A percentile compares a stretch with the other conserved stretches of the same genome.
phyloP scores from a whole-genome alignment of 768 basidiomycete genomes.

The Termitomyces sp. region DNA sequence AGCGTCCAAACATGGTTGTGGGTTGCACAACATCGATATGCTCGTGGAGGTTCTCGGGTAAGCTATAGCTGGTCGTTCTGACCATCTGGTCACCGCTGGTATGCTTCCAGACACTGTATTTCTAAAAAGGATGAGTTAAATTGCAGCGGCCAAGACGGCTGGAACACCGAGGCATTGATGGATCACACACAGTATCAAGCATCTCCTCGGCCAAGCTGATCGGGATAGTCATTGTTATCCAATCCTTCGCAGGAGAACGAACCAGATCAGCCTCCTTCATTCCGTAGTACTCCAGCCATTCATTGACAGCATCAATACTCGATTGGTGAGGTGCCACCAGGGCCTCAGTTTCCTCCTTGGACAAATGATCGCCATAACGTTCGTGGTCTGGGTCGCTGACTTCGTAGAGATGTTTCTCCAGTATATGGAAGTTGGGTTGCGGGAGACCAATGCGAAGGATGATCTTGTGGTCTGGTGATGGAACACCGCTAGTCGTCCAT shows the following conservation, averaged over 20 bases:
- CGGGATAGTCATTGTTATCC: constrained; percentile 57
- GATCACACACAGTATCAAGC: constrained; percentile 55
- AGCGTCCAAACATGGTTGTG: constrained; percentile 55
- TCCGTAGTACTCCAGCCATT: constrained; percentile 59
- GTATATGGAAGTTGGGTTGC: constrained; percentile 42
- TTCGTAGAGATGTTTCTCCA: constrained; percentile 51
- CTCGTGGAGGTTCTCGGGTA: constrained; percentile 51
- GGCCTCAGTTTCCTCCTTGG: constrained; percentile 60
- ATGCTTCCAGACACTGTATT: constrained; percentile 61
- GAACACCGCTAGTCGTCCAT: constrained; percentile 39
- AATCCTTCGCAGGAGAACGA: constrained; percentile 64
- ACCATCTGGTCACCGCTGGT: constrained; percentile 48
- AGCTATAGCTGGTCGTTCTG: constrained; percentile 65
- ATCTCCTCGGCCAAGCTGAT: constrained; percentile 60
- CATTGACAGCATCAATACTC: constrained; percentile 48
- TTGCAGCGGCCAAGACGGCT: background rate
- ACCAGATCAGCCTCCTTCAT: constrained; percentile 39
- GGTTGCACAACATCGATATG: constrained; percentile 70
- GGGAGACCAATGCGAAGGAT: constrained; percentile 54
- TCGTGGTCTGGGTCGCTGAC: constrained; percentile 52
- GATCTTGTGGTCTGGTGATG: constrained; percentile 42
- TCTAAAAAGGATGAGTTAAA: constrained; percentile 27
- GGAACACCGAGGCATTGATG: background rate
- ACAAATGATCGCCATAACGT: constrained; percentile 52
- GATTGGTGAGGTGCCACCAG: constrained; percentile 54